Percentiles rank a stretch among this genome's conserved stretches.
Conservation (phyloP, 2,329 filamentous ascomycete genomes). For the Penicillium sp. region DNA sequence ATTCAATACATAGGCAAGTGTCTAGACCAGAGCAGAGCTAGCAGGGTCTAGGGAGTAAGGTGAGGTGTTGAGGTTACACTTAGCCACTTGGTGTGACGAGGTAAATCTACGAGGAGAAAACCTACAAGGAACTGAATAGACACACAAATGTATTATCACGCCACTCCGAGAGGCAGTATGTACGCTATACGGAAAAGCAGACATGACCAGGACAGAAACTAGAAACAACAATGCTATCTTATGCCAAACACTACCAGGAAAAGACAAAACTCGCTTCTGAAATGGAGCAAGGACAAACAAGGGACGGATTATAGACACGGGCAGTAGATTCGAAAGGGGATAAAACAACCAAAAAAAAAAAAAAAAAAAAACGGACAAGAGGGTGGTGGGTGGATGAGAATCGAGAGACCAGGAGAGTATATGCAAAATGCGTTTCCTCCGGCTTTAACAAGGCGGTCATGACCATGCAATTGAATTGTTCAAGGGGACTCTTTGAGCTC, state of each 20-base stretch:
- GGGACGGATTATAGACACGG: conserved; percentile 31
- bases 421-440: conserved; percentile 26
- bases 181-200: conserved; percentile 18
- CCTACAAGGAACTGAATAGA: conserved; percentile 1
- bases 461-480: conserved; percentile 11
- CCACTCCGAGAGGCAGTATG: conserved; percentile 11
- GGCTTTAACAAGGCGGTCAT: neutral
- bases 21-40: neutral
- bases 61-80: neutral
- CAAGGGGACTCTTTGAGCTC: conserved; percentile 10
- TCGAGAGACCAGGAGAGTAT: conserved; percentile 23
- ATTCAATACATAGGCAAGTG: neutral
- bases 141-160: conserved; percentile 15
- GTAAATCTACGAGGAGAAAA: neutral
- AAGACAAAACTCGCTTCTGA: conserved; percentile 30
- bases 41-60: too few species aligned
- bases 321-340: conserved; percentile 26
- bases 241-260: conserved; percentile 28
- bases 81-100: too few species aligned
- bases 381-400: conserved; percentile 4
- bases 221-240: conserved; percentile 28
- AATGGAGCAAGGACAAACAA: conserved; percentile 28
- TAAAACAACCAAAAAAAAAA: conserved; percentile 24
- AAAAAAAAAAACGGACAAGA: conserved; percentile 17
- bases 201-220: conserved; percentile 8